Evolutionary conservation across 2,329 filamentous ascomycete species (phyloP).

Genomic region (Trichoderma guizhouense): DNA sequence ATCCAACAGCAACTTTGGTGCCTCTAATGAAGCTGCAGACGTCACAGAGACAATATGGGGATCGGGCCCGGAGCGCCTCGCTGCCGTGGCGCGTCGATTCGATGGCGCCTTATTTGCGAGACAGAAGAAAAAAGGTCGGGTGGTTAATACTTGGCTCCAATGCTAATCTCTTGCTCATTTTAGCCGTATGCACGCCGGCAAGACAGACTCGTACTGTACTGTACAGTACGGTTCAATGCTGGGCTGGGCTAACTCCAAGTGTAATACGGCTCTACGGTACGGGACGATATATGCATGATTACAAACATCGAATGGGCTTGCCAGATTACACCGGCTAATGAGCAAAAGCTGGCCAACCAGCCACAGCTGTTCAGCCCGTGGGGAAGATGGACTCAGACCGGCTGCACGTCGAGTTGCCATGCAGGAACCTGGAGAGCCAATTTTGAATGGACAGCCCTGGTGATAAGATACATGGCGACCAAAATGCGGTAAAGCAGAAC

Average conservation of each 20-base stretch:
- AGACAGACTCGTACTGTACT: not conserved
- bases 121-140: not conserved
- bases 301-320: not conserved
- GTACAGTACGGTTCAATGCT: not conserved
- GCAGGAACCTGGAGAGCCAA: conserved; percentile 2
- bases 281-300: not conserved
- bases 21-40: not conserved
- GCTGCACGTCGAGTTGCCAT: conserved; percentile 3
- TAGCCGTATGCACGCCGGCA: not conserved
- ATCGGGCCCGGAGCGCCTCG: conserved; percentile 4
- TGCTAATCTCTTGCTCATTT: not conserved
- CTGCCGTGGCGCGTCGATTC: not conserved
- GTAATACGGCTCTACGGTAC: not conserved
- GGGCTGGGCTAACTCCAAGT: not conserved
- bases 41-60: not conserved
- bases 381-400: not conserved
- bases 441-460: not conserved
- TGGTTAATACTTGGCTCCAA: not conserved
- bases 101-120: not conserved
- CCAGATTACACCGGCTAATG: not conserved
- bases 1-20: conserved; percentile 2
- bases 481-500: not conserved
- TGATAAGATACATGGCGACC: not conserved
- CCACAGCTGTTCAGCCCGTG: not conserved
- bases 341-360: not conserved